Evolutionary conservation across 176 grass and related monocot genomes (phyloP), one percentile per base, ranked within the genome.

Genomic region (Rhynchospora tenuis): DNA sequence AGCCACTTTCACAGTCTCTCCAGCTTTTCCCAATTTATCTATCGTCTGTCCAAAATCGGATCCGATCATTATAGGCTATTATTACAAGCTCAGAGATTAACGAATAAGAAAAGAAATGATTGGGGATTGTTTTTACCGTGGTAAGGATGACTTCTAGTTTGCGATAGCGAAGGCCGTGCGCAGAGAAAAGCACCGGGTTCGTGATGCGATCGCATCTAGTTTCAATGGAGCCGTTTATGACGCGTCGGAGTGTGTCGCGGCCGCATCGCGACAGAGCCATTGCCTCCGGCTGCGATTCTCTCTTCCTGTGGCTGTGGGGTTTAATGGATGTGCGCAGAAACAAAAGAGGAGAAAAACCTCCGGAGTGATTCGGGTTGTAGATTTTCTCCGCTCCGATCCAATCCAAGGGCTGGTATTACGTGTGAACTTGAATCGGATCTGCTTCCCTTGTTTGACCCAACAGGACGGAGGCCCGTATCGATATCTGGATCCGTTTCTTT

Each of bases 131-230:
- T 9, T 16, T n/a, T 90, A 95, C 96, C 96, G 80, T 98, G 76
- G 95, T 98, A 77, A 95, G 95, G 84, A 98, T 95, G 79, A 98
- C 92, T 82, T 98, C 95, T 11, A 98, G 86, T 86, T 93, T 95
- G 38, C 95, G 90, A 70, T 87, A 90, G 6, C 95, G 89, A 52
- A 95, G 90, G 1, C 96, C 96, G 12, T 93, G 92, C 20, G 50
- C 89, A 29, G 86, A 71, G 84, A 95, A 98, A 20, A 98, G 81
- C 15, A 87, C 6, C 9, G 96, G 92, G 59, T 98, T 98, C 27
- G 85, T 81, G 81, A 90, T 74, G 16, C 68, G 45, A 50, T 72
- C 73, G 22, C 12, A 13, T 16, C 52, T 56, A 27, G 43, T 60
- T n/a, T 79, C 42, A 4, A n/a, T 31, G 44, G 85, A 24, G 2